Base-by-base conservation (phyloP, 2,329 filamentous ascomycete genomes). In the Botrytis fragariae region DNA sequence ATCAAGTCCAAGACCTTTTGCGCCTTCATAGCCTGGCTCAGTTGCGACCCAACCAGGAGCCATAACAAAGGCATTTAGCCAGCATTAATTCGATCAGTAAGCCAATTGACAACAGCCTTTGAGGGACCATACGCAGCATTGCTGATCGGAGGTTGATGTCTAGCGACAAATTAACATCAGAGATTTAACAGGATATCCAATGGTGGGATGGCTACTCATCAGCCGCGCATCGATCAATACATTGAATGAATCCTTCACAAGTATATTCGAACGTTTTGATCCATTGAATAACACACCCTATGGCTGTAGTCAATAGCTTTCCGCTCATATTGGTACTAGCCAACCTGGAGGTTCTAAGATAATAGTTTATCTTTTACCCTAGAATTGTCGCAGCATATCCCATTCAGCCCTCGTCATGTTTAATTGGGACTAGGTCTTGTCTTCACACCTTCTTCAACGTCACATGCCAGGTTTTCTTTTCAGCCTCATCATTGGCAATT, bases 51-150 rank as follows among this genome's bases (percentile, higher is more conserved):
- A 35, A 20, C 59, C 59, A 35, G 59, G 59, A 1, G 4, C 8
- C 59, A 60, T 37, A 22, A 76, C 68, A 45, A 78, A 77, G 20
- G 78, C 68, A 57, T 73, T 77, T n/a, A 79, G 69, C 73, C 74
- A 42, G 65, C 39, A 29, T 78, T 74, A 7, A 80, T 79, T 48
- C 74, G 73, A 29, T 74, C 65, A 7, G 80, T 81, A 44, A 82
- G 75, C 77, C 77, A 83, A 65, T 81, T 78, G n/a, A 81, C 72
- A 20, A 78, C 77, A 12, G 78, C 78, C 67, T 83, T 83, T 8
- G 80, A 29, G 78, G 79, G 72, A 8, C 78, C 81, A 65, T 83
- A 82, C 3, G 77, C 75, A 9, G 77, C 73, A 65, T 74, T 79
- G n/a, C 74, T 73, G 48, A 78, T 39, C 20, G 76, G 68, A 62